Evolutionary conservation across 1,284 basidiomycete genomes (phyloP), one percentile per base, ranked within the genome.

Genomic region (Marasmius oreades): DNA sequence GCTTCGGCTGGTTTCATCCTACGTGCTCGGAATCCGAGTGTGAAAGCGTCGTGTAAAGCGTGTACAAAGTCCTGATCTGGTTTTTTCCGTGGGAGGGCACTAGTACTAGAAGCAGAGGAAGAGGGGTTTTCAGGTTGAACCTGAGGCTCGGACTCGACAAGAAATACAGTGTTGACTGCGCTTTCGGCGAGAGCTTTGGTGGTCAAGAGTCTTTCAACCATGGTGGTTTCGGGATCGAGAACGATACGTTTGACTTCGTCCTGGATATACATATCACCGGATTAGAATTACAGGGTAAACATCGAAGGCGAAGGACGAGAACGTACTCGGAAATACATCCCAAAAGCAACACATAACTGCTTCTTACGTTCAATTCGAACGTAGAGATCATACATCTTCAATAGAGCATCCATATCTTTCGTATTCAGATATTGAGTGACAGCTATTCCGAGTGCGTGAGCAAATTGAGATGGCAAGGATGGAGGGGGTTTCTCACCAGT

Each of bases 1-100:
- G 95, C 88, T 72, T 98, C 95, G 0, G 96, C 95, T 4, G 94
- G 94, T 62, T 92, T 95, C 66, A 88, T 90, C 55, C 86, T 85
- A 22, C 95, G 81, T 23, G 82, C 79, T 66, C 89, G 90, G 75
- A 98, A 90, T 34, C 92, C 93, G 12, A 70, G 73, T n/a, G 85
- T 78, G 72, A 97, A 95, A 0, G 89, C 91, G 57, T 92, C 88
- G 1, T 72, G 73, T n/a, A 86, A 71, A 2, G 85, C 85, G 56
- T 87, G 85, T 5, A 71, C 59, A 63, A 88, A 87, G 2, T 80
- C 76, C 52, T 76, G 69, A 64, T 82, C 80, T 2, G 77, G 70
- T 14, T 66, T 67, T 55, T 66, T 71, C 3, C n/a, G n/a, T n/a
- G 62, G 51, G 2, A 66, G 64, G 4, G 66, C 57, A 2, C 63